Percentiles rank a stretch among this genome's conserved stretches.
phyloP scores from a whole-genome alignment of 768 basidiomycete genomes.

The Xanthoconium purpureum region DNA sequence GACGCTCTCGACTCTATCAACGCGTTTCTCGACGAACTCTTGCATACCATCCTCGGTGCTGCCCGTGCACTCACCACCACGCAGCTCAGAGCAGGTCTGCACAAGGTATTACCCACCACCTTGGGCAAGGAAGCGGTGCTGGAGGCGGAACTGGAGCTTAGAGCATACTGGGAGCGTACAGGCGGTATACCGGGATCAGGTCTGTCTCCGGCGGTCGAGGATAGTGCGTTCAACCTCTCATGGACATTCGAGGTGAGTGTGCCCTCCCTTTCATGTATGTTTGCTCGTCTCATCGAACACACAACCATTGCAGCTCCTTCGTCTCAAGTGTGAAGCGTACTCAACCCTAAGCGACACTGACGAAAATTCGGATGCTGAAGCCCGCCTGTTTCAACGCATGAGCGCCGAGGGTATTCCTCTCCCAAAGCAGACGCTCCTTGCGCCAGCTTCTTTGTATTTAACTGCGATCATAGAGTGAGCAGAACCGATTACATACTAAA shows the following conservation, averaged over 20 bases:
- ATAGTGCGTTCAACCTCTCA: slow-evolving; percentile 64
- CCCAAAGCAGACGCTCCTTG: slow-evolving; percentile 52
- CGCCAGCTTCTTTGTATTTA: slow-evolving; percentile 84
- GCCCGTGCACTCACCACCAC: slow-evolving; percentile 72
- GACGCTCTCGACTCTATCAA: slow-evolving; percentile 81
- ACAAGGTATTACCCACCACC: slow-evolving; percentile 70
- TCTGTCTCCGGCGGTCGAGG: slow-evolving; percentile 37
- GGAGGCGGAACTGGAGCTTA: slow-evolving; percentile 89
- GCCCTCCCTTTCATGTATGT: not conserved
- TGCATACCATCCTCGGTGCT: slow-evolving; percentile 65
- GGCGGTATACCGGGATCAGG: slow-evolving; percentile 34
- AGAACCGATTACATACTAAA: slow-evolving; percentile 12
- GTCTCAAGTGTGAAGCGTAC: slow-evolving; percentile 86
- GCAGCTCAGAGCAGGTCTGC: slow-evolving; percentile 66
- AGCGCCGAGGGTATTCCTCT: slow-evolving; percentile 49
- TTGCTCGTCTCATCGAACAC: slow-evolving; percentile 11
- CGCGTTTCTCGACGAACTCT: slow-evolving; percentile 78
- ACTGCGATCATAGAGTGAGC: slow-evolving; percentile 93
- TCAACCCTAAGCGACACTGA: slow-evolving; percentile 79
- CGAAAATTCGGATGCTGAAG: slow-evolving; percentile 67
- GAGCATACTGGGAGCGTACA: slow-evolving; percentile 84
- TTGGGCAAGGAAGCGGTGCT: slow-evolving; percentile 89
- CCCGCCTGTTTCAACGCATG: slow-evolving; percentile 62
- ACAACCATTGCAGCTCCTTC: slow-evolving; percentile 51
- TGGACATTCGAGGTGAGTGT: slow-evolving; percentile 69